These are phyloP conservation scores for Chlorella ohadii DNA, from an alignment of 139 green algal species.

Conservation along the genomic window DNA sequence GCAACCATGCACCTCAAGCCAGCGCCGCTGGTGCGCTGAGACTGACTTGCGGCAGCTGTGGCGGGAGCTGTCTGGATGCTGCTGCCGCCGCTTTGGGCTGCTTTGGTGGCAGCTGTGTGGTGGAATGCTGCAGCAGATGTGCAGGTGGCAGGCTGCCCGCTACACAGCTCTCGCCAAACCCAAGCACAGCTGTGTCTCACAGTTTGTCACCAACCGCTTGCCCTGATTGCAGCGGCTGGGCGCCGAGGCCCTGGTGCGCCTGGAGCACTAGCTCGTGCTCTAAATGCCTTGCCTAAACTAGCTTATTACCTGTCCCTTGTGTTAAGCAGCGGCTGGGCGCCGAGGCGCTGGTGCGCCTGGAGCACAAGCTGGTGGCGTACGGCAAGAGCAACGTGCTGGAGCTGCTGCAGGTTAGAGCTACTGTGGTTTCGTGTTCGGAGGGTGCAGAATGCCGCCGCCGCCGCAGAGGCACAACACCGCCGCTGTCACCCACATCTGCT, in stretches of 20 bases:
- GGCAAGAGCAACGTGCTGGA: conserved; percentile 58
- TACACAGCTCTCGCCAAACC: no score
- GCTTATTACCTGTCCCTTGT: neutral
- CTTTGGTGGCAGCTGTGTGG: no score
- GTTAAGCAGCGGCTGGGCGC: conserved; percentile 7
- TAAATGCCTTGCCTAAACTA: no score
- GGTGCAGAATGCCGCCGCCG: no score
- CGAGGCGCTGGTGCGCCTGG: conserved; percentile 21
- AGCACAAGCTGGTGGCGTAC: conserved; percentile 57
- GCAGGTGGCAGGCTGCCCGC: no score
- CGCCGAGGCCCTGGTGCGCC: neutral
- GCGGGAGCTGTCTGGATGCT: no score
- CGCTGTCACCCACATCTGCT: neutral
- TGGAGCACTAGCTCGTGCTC: conserved; percentile 50
- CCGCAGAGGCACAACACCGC: no score
- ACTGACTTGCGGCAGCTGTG: no score
- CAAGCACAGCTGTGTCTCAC: no score
- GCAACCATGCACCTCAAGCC: conserved; percentile 39
- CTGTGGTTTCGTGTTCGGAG: neutral
- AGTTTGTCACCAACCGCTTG: no score
- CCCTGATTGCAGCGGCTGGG: conserved; percentile 15
- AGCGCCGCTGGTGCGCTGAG: conserved; percentile 11
- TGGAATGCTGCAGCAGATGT: no score
- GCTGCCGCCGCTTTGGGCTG: no score
- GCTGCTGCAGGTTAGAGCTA: conserved; percentile 29